These are phyloP conservation scores for Polygonum maritimum DNA, from an alignment of 148 eudicot genomes.

Conservation along the genomic window DNA sequence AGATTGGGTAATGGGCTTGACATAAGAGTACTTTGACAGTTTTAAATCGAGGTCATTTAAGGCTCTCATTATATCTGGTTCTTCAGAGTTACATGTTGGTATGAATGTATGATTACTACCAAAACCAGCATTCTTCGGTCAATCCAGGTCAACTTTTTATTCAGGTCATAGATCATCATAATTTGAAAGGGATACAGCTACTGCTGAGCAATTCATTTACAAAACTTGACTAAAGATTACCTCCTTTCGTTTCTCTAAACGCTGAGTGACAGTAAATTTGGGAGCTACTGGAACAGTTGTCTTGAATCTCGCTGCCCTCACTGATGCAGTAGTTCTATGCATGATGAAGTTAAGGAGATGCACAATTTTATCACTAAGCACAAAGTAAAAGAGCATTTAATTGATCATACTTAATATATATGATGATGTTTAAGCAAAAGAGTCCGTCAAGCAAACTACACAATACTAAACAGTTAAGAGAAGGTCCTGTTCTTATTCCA, in stretches of 20 bases:
- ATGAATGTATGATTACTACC: not conserved
- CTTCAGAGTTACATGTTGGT: not conserved
- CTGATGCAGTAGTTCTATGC: conserved; percentile 54
- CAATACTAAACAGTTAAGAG: not conserved
- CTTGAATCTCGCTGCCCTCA: conserved; percentile 46
- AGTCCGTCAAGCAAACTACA: not conserved
- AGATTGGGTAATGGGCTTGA: not conserved
- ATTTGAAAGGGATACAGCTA: not conserved
- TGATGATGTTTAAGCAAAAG: not conserved
- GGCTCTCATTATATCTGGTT: not conserved
- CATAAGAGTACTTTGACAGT: not conserved
- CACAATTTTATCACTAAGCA: not conserved
- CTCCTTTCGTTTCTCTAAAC: conserved; percentile 74
- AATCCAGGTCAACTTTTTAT: not conserved
- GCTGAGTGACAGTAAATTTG: conserved; percentile 40
- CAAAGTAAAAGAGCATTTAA: not conserved
- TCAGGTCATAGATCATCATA: not conserved
- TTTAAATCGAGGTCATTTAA: not conserved
- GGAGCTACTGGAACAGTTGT: conserved; percentile 83
- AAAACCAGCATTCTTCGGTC: not conserved
- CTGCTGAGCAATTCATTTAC: not conserved
- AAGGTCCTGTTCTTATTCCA: conserved; percentile 1
- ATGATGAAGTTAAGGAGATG: conserved; percentile 37
- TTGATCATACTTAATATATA: not conserved
- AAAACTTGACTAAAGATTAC: conserved; percentile 23